phyloP scores from a whole-genome alignment of 139 green algal genomes.

The Chlamydomonas applanata region DNA sequence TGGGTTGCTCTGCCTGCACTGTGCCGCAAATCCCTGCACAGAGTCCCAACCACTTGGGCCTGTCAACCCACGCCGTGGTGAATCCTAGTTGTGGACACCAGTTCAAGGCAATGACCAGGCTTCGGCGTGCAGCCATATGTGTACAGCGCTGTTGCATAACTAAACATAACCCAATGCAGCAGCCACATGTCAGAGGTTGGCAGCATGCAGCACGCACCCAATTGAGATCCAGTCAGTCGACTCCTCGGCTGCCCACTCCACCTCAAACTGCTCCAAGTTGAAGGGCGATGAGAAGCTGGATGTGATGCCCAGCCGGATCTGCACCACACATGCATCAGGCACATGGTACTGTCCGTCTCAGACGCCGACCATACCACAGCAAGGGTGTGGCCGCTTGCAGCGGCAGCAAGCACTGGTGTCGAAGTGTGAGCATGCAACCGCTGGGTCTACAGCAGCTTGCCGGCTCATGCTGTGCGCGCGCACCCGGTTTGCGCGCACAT shows the following conservation, averaged over 20 bases:
- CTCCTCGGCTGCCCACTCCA: constrained; percentile 23
- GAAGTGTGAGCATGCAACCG: not conserved
- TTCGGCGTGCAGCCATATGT: too few species aligned
- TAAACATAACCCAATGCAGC: too few species aligned
- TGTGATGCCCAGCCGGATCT: constrained; percentile 33
- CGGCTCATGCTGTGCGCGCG: not conserved
- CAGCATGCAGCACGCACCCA: not conserved
- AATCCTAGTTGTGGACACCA: too few species aligned
- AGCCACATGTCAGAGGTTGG: too few species aligned
- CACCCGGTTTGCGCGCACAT: constrained; percentile 31
- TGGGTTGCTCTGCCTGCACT: too few species aligned
- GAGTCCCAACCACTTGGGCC: too few species aligned
- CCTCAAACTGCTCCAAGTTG: constrained; percentile 36
- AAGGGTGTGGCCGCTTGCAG: not conserved
- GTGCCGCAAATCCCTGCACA: too few species aligned
- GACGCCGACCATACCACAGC: not conserved
- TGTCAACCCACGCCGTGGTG: too few species aligned
- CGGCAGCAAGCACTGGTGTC: not conserved
- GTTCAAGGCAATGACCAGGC: too few species aligned
- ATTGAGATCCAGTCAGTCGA: not conserved
- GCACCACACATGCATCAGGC: not conserved
- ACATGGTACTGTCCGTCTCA: not conserved
- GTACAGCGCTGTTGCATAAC: too few species aligned
- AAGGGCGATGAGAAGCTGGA: constrained; percentile 26
- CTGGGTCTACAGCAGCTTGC: not conserved